Conservation (phyloP, 495 filamentous ascomycete species). For the Penicillium atrosanguineum region DNA sequence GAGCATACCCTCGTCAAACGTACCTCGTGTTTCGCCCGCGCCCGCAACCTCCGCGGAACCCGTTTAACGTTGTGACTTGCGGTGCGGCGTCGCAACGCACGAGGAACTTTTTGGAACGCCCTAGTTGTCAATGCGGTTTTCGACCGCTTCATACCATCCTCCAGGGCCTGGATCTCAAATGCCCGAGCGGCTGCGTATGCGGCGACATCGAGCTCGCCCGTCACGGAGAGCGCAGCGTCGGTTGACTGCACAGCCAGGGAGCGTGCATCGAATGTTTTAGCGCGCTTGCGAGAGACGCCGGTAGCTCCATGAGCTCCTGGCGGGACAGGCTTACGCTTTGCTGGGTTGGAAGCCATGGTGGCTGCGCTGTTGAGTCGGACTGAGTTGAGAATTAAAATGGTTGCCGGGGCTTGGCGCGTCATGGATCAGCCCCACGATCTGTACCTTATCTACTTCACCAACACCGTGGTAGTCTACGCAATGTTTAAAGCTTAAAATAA, state of each 20-base stretch:
- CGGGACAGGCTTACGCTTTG: conserved; percentile 34
- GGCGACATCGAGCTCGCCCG: conserved; percentile 75
- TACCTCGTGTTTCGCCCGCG: conserved; percentile 70
- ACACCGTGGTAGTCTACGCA: neutral
- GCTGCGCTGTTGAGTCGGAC: conserved; percentile 12
- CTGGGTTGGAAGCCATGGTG: conserved; percentile 36
- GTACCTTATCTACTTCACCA: neutral
- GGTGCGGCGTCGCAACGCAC: conserved; percentile 77
- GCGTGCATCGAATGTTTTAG: conserved; percentile 66
- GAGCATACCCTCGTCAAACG: conserved; percentile 1
- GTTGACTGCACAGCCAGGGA: conserved; percentile 69
- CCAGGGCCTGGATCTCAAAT: conserved; percentile 84
- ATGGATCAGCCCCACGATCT: conserved; percentile 17
- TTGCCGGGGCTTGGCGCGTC: conserved; percentile 30
- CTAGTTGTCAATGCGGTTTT: conserved; percentile 65
- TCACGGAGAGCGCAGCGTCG: conserved; percentile 65
- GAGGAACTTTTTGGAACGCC: conserved; percentile 87
- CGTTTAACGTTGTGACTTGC: conserved; percentile 93
- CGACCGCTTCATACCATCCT: conserved; percentile 71
- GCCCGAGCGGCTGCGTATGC: conserved; percentile 80
- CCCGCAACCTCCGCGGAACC: conserved; percentile 76
- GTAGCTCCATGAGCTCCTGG: conserved; percentile 20
- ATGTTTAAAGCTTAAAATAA: neutral
- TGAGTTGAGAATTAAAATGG: conserved; percentile 20
- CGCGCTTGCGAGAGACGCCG: conserved; percentile 54